These are phyloP conservation scores for Kluyveromyces aestuarii DNA, from an alignment of 805 yeast genomes.

Conservation along the genomic window DNA sequence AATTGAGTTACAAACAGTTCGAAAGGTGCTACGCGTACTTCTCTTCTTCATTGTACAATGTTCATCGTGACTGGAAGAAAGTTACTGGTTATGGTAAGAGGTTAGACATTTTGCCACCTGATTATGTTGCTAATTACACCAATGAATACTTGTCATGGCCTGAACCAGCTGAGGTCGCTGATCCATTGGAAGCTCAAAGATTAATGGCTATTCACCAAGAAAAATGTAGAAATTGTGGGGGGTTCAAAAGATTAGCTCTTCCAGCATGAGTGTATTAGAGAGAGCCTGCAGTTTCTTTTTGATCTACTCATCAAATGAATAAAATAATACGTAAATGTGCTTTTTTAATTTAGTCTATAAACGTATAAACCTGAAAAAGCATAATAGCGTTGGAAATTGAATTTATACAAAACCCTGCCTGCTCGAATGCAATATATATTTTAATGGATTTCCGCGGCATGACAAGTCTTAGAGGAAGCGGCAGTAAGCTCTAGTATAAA, in stretches of 20 bases:
- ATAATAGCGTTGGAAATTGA: too few relatives aligned
- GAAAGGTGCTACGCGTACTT: slow-evolving; percentile 49
- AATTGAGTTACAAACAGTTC: slow-evolving; percentile 36
- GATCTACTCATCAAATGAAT: too few relatives aligned
- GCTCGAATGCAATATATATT: too few relatives aligned
- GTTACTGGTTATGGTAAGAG: slow-evolving; percentile 49
- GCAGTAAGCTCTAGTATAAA: too few relatives aligned
- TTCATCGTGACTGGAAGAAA: slow-evolving; percentile 48
- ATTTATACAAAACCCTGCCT: too few relatives aligned
- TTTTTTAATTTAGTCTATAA: too few relatives aligned
- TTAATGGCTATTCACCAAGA: slow-evolving; percentile 39
- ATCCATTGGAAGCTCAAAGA: slow-evolving; percentile 41
- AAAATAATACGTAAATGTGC: too few relatives aligned
- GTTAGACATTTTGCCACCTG: slow-evolving; percentile 41
- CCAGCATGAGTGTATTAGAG: neutral
- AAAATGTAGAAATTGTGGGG: slow-evolving; percentile 38
- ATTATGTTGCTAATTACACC: slow-evolving; percentile 41
- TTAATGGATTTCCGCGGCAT: too few relatives aligned
- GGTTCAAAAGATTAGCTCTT: slow-evolving; percentile 36
- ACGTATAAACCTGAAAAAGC: too few relatives aligned
- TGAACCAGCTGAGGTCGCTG: slow-evolving; percentile 39
- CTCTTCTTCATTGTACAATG: slow-evolving; percentile 43
- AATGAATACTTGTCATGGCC: slow-evolving; percentile 43
- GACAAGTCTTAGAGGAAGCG: too few relatives aligned
- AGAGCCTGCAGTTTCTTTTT: too few relatives aligned